Percentiles rank a stretch among this genome's conserved stretches.
Conservation (phyloP, 2,329 filamentous ascomycete species). For the Colletotrichum tabaci region DNA sequence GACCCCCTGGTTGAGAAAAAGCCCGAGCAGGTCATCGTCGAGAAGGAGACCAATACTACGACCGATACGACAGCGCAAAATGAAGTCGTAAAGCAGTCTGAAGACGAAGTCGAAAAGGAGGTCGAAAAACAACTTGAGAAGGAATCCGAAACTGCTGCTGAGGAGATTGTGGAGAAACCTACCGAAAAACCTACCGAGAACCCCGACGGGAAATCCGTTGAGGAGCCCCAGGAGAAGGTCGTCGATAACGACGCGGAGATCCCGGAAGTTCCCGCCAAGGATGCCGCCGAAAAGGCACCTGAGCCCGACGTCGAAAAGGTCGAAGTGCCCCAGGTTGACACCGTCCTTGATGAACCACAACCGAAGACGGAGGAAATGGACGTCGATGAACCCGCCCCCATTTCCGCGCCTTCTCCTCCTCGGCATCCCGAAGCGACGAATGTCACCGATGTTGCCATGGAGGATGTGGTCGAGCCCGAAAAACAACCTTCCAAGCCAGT, state of each 20-base stretch:
- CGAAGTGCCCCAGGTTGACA: not conserved
- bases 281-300: not conserved
- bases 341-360: constrained; percentile 42
- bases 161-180: not conserved
- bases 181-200: not conserved
- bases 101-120: constrained; percentile 1
- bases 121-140: constrained; percentile 1
- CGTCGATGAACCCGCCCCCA: constrained; percentile 48
- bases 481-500: constrained; percentile 46
- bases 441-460: constrained; percentile 44
- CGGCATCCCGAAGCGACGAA: not conserved
- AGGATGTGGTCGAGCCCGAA: constrained; percentile 42
- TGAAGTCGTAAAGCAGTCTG: not conserved
- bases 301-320: constrained; percentile 42
- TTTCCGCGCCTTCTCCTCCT: constrained; percentile 23
- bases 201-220: not conserved
- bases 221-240: not conserved
- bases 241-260: too few relatives aligned
- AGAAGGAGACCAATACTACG: constrained; percentile 1
- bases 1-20: constrained; percentile 6
- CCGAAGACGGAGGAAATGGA: constrained; percentile 61
- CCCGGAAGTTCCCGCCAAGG: not conserved
- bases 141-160: not conserved
- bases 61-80: not conserved
- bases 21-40: constrained; percentile 18